Evolutionary conservation across 495 filamentous ascomycete species (phyloP).

Genomic region (Xylaria scruposa): DNA sequence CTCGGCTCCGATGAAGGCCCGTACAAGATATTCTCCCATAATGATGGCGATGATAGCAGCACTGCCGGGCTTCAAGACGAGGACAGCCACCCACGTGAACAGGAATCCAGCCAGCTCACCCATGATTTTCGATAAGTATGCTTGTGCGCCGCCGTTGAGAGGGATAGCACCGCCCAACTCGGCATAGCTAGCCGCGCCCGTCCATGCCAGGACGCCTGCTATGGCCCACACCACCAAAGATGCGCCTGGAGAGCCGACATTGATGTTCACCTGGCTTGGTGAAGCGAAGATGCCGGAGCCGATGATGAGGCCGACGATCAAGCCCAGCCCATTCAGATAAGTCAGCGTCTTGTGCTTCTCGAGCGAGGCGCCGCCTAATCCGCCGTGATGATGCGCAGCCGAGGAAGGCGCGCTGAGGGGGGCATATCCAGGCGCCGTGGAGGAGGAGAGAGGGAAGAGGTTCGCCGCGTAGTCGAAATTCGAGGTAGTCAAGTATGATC

Average conservation of each 20-base stretch:
- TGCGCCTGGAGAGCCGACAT: conserved; percentile 91
- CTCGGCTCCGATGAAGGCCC: conserved; percentile 82
- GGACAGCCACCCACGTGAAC: conserved; percentile 94
- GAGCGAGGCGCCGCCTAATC: conserved; percentile 63
- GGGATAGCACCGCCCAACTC: conserved; percentile 96
- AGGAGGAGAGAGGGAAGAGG: conserved; percentile 90
- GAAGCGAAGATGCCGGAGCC: conserved; percentile 98
- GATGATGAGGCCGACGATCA: conserved; percentile 92
- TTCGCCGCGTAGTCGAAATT: conserved; percentile 93
- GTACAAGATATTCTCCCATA: conserved; percentile 94
- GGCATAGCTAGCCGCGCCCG: conserved; percentile 93
- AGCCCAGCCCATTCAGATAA: conserved; percentile 88
- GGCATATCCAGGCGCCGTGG: conserved; percentile 77
- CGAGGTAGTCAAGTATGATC: conserved; percentile 87
- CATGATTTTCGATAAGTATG: conserved; percentile 94
- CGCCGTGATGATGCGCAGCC: conserved; percentile 52
- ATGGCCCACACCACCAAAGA: conserved; percentile 89
- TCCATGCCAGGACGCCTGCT: conserved; percentile 93
- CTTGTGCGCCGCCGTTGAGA: conserved; percentile 90
- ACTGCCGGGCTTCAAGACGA: conserved; percentile 91
- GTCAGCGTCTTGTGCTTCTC: conserved; percentile 96
- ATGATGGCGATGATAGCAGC: conserved; percentile 96
- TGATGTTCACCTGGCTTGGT: conserved; percentile 90
- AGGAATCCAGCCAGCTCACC: conserved; percentile 90
- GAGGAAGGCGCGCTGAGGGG: conserved; percentile 76